Base-by-base conservation (phyloP, 805 yeast genomes). In the Ogataea thermomethanolica region DNA sequence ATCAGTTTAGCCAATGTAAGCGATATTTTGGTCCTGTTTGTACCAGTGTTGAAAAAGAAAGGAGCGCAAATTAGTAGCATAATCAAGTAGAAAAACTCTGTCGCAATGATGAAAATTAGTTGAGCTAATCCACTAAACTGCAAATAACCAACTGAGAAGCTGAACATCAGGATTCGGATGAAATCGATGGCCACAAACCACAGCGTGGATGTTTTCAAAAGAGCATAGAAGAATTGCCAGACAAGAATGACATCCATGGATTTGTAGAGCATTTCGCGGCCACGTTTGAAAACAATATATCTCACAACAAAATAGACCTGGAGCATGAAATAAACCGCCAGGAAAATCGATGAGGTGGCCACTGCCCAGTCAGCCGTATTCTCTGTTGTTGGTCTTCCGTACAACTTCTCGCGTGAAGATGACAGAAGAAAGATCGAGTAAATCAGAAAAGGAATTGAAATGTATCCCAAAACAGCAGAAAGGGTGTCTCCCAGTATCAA, bases 141-240 rank as follows among this genome's bases (percentile, higher is more conserved):
- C 12, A 73, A 40, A 15, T 67, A 53, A 0, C 79, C 78, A 29
- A 76, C 63, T 0, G 73, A 53, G 15, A 72, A 28, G 50, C 70
- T 66, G 40, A 65, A 66, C 1, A 67, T 12, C 1, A 73, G 24
- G 3, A 64, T 34, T 11, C 60, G 60, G 0, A 56, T 17, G 9
- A 59, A 53, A 27, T 73, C 77, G 25, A 68, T 47, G 2, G 64
- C 47, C 10, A 68, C 64, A 46, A 59, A 75, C 37, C 55, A 58
- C 1, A 70, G 63, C 43, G 61, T 58, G 11, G 61, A 53, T 1
- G 80, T 78, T 17, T 66, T 63, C 51, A 68, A 72, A 12, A 62
- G 58, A 39, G 66, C 62, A 52, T 75, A 76, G 17, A 65, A 50
- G 33, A 61, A 59, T 4, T 72, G 66, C 79, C 79, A 77, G 3